Base-by-base conservation (phyloP, 176 grass and related monocot genomes). In the Guadua angustifolia region DNA sequence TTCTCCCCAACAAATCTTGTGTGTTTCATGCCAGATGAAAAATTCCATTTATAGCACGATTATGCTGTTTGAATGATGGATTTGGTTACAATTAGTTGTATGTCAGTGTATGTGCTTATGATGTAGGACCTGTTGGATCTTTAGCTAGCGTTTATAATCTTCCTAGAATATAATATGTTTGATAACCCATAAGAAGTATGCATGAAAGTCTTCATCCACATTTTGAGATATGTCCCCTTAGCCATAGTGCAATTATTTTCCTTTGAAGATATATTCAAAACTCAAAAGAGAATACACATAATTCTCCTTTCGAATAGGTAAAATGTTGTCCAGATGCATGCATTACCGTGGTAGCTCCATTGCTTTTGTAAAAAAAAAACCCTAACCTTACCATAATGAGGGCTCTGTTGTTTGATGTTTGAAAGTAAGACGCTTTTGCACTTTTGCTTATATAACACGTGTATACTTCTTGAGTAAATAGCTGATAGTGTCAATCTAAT, bases 1-100 rank as follows among this genome's bases (percentile, higher is more conserved):
- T 98, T 98, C 93, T 98, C 93, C 11, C 95, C 95, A 4, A 98
- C 95, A 77, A 98, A 92, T 79, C 91, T 98, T 90, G 95, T 98
- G 91, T 36, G 78, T 66, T 35, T 79, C 5, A n/a, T 68, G 35
- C 29, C 55, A 89, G 17, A 91, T 22, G 78, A 36, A 24, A 47
- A 86, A 15, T 51, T 75, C 6, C 35, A 73, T 44, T 32, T 33
- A 40, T 75, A 39, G 44, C 21, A 33, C 78, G 78, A 66, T 47
- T 69, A 40, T 73, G 59, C 9, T 70, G 12, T 79, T 21, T 52
- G 3, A 83, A 71, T 80, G 16, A 82, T 13, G 26, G 16, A 45
- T 82, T 19, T 70, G 66, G 66, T 25, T 60, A 45, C 69, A 60
- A 57, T 82, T 60, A 45, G 52, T 55, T 71, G 53, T 13, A 40